A percentile compares a stretch with the other conserved stretches of the same genome.
These are phyloP conservation scores for Berberis vulgaris DNA, from an alignment of 164 flowering plant genomes.

Conservation along the genomic window DNA sequence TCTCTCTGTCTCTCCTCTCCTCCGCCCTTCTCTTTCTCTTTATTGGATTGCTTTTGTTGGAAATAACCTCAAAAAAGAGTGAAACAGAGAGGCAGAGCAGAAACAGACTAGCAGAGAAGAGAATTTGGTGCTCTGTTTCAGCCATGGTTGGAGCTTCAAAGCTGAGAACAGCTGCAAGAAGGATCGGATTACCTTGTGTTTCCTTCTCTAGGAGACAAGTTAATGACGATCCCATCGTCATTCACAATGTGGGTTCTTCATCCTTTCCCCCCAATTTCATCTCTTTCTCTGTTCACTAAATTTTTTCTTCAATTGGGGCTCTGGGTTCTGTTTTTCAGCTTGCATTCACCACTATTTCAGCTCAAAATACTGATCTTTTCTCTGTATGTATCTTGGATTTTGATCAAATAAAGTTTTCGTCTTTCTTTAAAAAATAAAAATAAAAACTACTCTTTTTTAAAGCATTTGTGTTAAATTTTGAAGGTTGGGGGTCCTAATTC, in stretches of 20 bases:
- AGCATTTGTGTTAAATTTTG: too few species aligned
- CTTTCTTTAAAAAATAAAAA: too few species aligned
- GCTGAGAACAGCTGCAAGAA: constrained; percentile 18
- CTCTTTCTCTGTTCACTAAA: neutral
- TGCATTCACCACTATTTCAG: too few species aligned
- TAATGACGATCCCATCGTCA: constrained; percentile 9
- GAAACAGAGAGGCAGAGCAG: constrained; percentile 4
- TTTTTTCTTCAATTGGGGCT: neutral
- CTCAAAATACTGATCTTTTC: too few species aligned
- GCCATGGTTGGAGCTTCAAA: constrained; percentile 20
- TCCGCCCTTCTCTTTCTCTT: neutral
- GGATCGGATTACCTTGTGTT: constrained; percentile 21
- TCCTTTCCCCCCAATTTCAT: neutral
- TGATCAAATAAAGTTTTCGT: too few species aligned
- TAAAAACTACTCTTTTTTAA: too few species aligned
- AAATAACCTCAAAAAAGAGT: neutral
- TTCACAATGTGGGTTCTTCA: constrained; percentile 8
- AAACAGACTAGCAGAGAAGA: neutral
- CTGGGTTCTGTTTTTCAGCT: neutral
- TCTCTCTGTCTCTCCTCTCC: constrained; percentile 8
- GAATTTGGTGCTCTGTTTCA: neutral
- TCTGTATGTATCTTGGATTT: too few species aligned
- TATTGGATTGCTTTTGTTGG: neutral
- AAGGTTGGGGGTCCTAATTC: too few species aligned
- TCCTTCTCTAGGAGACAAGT: constrained; percentile 11